phyloP scores from a whole-genome alignment of 331 rosid species.

The Phaseolus coccineus region DNA sequence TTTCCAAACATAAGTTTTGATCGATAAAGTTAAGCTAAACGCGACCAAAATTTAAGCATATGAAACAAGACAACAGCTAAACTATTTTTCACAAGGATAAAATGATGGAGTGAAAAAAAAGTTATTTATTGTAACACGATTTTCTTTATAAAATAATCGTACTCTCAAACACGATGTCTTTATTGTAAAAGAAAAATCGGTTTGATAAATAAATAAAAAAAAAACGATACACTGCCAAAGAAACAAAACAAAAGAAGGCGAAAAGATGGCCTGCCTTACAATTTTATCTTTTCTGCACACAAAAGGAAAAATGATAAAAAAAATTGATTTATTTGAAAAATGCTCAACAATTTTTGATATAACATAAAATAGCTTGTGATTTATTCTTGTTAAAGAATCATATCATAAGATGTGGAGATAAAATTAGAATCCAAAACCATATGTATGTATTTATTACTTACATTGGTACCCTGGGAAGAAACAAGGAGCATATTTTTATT shows the following conservation, averaged over 20 bases:
- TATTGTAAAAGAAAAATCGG: too few relatives aligned
- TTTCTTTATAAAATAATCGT: too few relatives aligned
- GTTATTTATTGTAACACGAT: too few relatives aligned
- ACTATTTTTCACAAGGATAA: too few relatives aligned
- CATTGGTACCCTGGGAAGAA: slow-evolving; percentile 22
- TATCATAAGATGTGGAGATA: background rate
- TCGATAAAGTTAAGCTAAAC: too few relatives aligned
- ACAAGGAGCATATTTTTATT: slow-evolving; percentile 45
- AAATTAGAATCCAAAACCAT: slow-evolving; percentile 15
- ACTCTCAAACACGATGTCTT: too few relatives aligned
- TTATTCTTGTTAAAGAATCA: background rate
- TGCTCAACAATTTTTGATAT: background rate
- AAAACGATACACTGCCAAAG: too few relatives aligned
- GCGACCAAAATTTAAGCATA: too few relatives aligned
- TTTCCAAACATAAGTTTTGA: too few relatives aligned
- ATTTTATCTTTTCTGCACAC: background rate
- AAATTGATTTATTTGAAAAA: background rate
- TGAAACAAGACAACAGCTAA: too few relatives aligned
- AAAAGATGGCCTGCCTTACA: background rate
- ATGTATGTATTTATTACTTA: slow-evolving; percentile 9
- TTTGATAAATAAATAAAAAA: too few relatives aligned
- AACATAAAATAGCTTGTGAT: background rate
- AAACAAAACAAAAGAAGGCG: background rate
- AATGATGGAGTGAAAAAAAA: too few relatives aligned
- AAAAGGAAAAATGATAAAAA: background rate